phyloP scores from a whole-genome alignment of 106 monocot genomes.

The Platanthera zijinensis region DNA sequence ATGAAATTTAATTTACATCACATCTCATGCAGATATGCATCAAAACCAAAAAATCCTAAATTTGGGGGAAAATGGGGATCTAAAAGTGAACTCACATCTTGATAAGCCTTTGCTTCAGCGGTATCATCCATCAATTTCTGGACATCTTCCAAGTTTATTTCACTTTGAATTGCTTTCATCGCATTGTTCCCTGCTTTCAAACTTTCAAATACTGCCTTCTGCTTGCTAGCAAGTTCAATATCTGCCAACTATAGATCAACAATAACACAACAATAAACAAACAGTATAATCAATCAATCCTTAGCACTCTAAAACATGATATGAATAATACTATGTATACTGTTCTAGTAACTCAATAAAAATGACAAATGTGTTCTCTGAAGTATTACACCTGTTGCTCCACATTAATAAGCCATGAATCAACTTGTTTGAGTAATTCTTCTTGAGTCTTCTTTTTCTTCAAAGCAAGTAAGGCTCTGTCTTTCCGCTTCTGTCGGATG shows the following conservation, averaged over 20 bases:
- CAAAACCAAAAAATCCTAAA: neutral
- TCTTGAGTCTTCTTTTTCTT: slow-evolving; percentile 96
- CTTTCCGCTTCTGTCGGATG: slow-evolving; percentile 78
- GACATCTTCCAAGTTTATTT: slow-evolving; percentile 92
- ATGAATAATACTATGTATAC: neutral
- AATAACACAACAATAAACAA: neutral
- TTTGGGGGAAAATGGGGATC: neutral
- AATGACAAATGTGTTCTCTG: neutral
- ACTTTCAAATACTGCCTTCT: slow-evolving; percentile 91
- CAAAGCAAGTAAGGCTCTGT: slow-evolving; percentile 81
- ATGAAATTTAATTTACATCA: neutral
- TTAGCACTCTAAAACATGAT: neutral
- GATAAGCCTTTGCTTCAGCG: slow-evolving; percentile 91
- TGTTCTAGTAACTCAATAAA: neutral
- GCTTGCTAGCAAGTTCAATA: slow-evolving; percentile 81
- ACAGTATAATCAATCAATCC: neutral
- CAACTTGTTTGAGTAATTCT: slow-evolving; percentile 80
- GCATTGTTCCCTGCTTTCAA: slow-evolving; percentile 81
- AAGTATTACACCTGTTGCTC: slow-evolving; percentile 70
- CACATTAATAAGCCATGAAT: slow-evolving; percentile 84
- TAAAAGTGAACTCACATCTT: slow-evolving; percentile 67
- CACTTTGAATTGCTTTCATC: slow-evolving; percentile 84
- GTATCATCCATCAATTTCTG: slow-evolving; percentile 95
- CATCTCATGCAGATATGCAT: neutral
- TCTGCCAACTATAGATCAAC: slow-evolving; percentile 57